Percentiles rank a stretch among this genome's conserved stretches.
These are phyloP conservation scores for Pichia kluyveri DNA, from an alignment of 805 yeast species.

Conservation along the genomic window DNA sequence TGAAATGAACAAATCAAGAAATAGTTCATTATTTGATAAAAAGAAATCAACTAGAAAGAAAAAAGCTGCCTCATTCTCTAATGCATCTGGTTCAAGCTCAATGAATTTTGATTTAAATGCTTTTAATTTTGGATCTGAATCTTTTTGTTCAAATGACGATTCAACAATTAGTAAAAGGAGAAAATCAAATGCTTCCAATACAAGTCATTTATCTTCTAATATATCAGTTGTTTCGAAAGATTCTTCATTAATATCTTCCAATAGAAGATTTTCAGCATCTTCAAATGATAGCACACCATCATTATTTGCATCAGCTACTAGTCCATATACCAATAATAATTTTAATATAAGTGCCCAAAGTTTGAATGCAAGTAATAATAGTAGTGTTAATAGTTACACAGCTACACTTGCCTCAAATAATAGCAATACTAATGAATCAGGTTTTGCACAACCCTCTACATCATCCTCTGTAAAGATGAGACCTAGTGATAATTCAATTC, in stretches of 20 bases:
- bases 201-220: slow-evolving; percentile 21
- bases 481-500: slow-evolving; percentile 4
- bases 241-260: slow-evolving; percentile 19
- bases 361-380: not conserved
- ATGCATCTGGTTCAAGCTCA: not conserved
- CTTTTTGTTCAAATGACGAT: slow-evolving; percentile 9
- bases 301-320: slow-evolving; percentile 22
- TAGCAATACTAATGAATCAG: not conserved
- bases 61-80: not conserved
- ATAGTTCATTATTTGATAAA: slow-evolving; percentile 17
- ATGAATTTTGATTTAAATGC: slow-evolving; percentile 22
- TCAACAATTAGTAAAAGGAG: slow-evolving; percentile 13
- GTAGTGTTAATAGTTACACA: not conserved
- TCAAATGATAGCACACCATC: slow-evolving; percentile 20
- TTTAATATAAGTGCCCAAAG: not conserved
- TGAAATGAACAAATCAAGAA: slow-evolving; percentile 1
- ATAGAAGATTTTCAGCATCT: slow-evolving; percentile 20
- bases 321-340: slow-evolving; percentile 10
- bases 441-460: not conserved
- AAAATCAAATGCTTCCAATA: slow-evolving; percentile 20
- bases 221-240: slow-evolving; percentile 18
- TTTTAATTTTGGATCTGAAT: slow-evolving; percentile 18
- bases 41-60: slow-evolving; percentile 5
- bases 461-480: slow-evolving; percentile 3
- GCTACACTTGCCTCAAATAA: not conserved